Percentiles rank a stretch among this genome's conserved stretches.
Conservation (phyloP, 192 early-diverging fungal species). For the Coemansia sp. region DNA sequence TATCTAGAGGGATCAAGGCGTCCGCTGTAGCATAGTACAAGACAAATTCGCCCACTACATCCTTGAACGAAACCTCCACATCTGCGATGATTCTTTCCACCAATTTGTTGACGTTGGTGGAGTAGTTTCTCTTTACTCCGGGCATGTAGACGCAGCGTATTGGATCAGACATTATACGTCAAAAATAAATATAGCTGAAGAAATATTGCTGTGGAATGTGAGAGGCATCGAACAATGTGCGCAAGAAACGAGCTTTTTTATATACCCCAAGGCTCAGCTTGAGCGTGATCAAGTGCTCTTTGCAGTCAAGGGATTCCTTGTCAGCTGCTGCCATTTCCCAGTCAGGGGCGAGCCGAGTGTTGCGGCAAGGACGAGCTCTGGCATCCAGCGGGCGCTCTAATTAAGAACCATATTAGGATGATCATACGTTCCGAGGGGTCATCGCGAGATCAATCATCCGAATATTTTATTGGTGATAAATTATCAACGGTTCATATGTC, state of each 20-base stretch:
- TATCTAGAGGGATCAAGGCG: not conserved
- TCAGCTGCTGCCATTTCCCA: not conserved
- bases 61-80: not conserved
- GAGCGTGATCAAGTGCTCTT: not conserved
- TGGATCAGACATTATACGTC: not conserved
- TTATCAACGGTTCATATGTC: constrained; percentile 31
- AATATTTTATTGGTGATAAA: too few species aligned
- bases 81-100: not conserved
- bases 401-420: not conserved
- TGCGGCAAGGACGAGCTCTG: too few species aligned
- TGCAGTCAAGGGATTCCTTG: not conserved
- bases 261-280: not conserved
- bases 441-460: not conserved
- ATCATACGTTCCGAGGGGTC: not conserved
- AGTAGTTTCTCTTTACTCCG: not conserved
- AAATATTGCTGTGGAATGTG: not conserved
- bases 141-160: constrained; percentile 1
- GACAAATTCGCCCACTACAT: not conserved
- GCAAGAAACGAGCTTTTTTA: not conserved
- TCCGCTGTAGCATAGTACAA: not conserved
- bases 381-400: too few species aligned
- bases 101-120: not conserved
- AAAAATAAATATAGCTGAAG: not conserved
- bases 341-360: too few species aligned
- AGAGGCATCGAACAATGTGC: not conserved